A percentile compares a stretch with the other conserved stretches of the same genome.
Conservation (phyloP, 306 rosid species). For the Begonia masoniana region DNA sequence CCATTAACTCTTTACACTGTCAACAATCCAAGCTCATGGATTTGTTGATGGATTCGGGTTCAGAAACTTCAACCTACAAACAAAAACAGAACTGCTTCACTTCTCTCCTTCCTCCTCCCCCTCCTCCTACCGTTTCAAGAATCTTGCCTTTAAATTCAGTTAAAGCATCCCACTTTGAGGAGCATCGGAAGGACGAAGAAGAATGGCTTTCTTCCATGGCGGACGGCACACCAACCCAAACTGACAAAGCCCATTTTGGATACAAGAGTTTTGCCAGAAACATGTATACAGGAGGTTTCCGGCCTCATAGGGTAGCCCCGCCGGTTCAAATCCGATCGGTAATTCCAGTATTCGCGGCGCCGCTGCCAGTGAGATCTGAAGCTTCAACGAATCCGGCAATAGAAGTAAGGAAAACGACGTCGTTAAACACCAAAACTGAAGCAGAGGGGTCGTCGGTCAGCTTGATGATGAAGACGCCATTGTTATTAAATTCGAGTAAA, state of each 20-base stretch:
- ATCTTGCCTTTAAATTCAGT: slow-evolving; percentile 11
- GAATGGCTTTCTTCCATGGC: slow-evolving; percentile 11
- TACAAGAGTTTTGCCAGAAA: neutral
- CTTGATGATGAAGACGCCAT: neutral
- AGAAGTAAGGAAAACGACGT: neutral
- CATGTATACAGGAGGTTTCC: neutral
- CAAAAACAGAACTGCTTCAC: slow-evolving; percentile 10
- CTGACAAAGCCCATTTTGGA: neutral
- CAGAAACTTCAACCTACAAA: slow-evolving; percentile 12
- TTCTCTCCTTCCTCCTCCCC: slow-evolving; percentile 31
- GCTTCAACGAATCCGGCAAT: neutral
- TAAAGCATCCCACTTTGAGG: slow-evolving; percentile 12
- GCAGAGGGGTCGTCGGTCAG: neutral
- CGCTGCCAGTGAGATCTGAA: neutral
- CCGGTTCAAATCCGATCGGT: slow-evolving; percentile 1
- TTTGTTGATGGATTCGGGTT: slow-evolving; percentile 13
- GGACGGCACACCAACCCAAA: neutral
- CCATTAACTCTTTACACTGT: slow-evolving; percentile 3
- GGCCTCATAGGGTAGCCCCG: neutral
- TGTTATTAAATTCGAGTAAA: neutral
- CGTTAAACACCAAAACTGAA: neutral
- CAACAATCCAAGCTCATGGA: slow-evolving; percentile 18
- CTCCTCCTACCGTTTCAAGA: slow-evolving; percentile 19
- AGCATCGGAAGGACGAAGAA: slow-evolving; percentile 23
- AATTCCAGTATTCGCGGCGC: slow-evolving; percentile 6